These are phyloP conservation scores for Beauveria asiatica DNA, from an alignment of 2,329 filamentous ascomycete genomes.

Conservation along the genomic window DNA sequence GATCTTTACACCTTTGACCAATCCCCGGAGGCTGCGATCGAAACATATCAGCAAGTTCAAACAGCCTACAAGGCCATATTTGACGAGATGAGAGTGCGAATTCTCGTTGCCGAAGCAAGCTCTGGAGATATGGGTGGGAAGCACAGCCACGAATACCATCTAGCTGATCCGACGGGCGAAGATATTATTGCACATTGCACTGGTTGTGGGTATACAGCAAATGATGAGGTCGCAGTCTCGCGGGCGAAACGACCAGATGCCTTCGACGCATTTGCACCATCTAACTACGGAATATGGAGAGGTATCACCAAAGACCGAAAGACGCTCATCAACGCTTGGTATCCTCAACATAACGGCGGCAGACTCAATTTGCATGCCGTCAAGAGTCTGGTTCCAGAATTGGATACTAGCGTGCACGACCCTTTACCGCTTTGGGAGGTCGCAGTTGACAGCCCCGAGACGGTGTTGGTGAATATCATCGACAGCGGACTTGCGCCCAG, in stretches of 20 bases:
- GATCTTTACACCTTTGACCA: conserved; percentile 93
- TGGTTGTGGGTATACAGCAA: conserved; percentile 67
- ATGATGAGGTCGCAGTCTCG: conserved; percentile 71
- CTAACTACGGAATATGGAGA: conserved; percentile 41
- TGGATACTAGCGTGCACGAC: conserved; percentile 64
- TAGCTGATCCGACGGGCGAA: conserved; percentile 71
- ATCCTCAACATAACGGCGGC: conserved; percentile 31
- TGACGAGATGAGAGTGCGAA: conserved; percentile 71
- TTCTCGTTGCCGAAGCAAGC: conserved; percentile 78
- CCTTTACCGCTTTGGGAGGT: conserved; percentile 42
- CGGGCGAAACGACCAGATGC: conserved; percentile 11
- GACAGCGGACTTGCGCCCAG: conserved; percentile 22
- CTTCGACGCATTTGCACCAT: not conserved
- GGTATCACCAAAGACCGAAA: conserved; percentile 60
- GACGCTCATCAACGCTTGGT: conserved; percentile 63
- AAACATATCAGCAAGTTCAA: conserved; percentile 70
- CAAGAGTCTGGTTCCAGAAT: conserved; percentile 54
- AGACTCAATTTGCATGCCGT: conserved; percentile 49
- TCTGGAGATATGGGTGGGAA: conserved; percentile 95
- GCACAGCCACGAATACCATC: conserved; percentile 91
- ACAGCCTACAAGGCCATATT: conserved; percentile 70
- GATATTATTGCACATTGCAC: conserved; percentile 73
- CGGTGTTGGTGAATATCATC: conserved; percentile 26
- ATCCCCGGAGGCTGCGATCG: conserved; percentile 56
- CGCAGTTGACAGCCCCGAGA: not conserved